Conservation (phyloP, 495 filamentous ascomycete genomes). For the Patellaria atrata region DNA sequence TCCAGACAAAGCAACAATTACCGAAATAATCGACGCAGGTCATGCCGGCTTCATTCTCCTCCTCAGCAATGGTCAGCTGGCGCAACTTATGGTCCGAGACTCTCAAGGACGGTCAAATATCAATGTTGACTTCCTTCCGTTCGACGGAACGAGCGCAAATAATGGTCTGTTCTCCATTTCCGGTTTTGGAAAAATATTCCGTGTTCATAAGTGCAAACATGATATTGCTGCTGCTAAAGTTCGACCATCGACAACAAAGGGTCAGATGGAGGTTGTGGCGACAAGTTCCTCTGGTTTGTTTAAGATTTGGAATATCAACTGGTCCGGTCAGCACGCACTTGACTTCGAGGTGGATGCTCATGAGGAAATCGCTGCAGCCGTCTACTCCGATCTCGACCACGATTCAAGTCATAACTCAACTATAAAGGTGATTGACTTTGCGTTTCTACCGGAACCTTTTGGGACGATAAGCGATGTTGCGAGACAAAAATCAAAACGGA, state of each 20-base stretch:
- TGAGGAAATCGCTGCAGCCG: slow-evolving; percentile 25
- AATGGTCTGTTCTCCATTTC: slow-evolving; percentile 21
- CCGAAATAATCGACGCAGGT: slow-evolving; percentile 64
- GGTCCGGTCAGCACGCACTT: slow-evolving; percentile 52
- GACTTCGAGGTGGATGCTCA: slow-evolving; percentile 38
- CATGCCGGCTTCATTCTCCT: slow-evolving; percentile 72
- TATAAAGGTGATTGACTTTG: slow-evolving; percentile 34
- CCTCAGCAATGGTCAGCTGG: slow-evolving; percentile 71
- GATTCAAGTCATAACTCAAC: slow-evolving; percentile 13
- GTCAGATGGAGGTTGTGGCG: slow-evolving; percentile 71
- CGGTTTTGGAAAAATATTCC: slow-evolving; percentile 15
- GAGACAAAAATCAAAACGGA: slow-evolving; percentile 9
- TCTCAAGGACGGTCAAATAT: slow-evolving; percentile 71
- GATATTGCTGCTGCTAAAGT: slow-evolving; percentile 66
- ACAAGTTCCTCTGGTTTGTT: slow-evolving; percentile 59
- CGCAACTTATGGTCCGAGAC: slow-evolving; percentile 73
- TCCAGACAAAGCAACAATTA: slow-evolving; percentile 63
- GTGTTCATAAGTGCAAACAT: slow-evolving; percentile 47
- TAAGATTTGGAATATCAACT: slow-evolving; percentile 75
- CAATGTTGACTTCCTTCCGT: slow-evolving; percentile 56
- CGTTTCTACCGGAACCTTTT: slow-evolving; percentile 20
- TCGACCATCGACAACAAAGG: slow-evolving; percentile 51
- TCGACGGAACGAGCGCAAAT: slow-evolving; percentile 50
- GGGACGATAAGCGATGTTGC: slow-evolving; percentile 18
- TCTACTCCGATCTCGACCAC: slow-evolving; percentile 7